phyloP scores from a whole-genome alignment of 805 yeast genomes.

The Metschnikowia amazonensis region DNA sequence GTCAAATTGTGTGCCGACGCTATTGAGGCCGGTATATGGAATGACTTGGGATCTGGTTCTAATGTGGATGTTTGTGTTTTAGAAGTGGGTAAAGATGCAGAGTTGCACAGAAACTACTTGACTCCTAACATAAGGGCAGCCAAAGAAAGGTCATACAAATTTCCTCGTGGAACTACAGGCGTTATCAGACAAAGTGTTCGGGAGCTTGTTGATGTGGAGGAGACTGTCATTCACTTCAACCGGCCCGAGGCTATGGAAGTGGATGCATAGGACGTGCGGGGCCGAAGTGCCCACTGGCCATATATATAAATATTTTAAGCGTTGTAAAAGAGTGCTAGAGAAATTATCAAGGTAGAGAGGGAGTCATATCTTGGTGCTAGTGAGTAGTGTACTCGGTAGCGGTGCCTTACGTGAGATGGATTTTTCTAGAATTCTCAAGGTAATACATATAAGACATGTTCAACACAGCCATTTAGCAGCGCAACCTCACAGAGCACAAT shows the following conservation, averaged over 20 bases:
- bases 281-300: neutral
- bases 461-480: neutral
- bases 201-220: constrained; percentile 64
- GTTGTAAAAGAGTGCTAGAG: neutral
- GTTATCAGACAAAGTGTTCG: constrained; percentile 66
- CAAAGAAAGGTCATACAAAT: constrained; percentile 80
- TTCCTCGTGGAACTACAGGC: constrained; percentile 92
- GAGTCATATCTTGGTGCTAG: neutral
- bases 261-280: constrained; percentile 28
- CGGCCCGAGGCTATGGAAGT: constrained; percentile 39
- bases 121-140: constrained; percentile 85
- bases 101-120: constrained; percentile 76
- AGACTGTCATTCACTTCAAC: constrained; percentile 46
- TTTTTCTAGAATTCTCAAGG: constrained; percentile 6
- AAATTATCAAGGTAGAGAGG: neutral
- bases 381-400: neutral
- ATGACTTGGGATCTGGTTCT: constrained; percentile 97
- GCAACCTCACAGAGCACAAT: neutral
- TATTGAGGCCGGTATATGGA: constrained; percentile 97
- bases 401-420: neutral
- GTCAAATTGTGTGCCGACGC: constrained; percentile 86
- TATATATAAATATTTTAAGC: neutral
- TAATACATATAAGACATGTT: constrained; percentile 1
- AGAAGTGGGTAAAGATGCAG: constrained; percentile 89
- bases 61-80: constrained; percentile 96